Base-by-base conservation (phyloP, 225 moss, liverwort and hornwort species). In the Lunularia cruciata region DNA sequence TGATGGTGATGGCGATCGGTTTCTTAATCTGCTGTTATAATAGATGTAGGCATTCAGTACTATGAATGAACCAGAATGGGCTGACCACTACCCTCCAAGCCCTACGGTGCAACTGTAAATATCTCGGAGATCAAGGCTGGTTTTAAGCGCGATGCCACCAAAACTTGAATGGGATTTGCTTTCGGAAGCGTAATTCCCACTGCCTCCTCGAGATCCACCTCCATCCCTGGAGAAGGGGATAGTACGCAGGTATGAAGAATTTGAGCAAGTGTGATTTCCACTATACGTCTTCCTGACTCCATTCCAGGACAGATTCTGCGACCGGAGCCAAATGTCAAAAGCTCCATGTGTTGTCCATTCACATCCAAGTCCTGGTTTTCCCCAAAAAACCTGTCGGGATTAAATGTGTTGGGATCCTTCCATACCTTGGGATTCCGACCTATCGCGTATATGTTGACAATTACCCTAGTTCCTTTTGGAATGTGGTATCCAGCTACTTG, bases 171-270 rank as follows among this genome's bases (percentile, higher is more conserved):
- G 15, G 63, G 64, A 12, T 20, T 32, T 18, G 2, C 8, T 31
- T 60, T 73, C 0, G 28, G 36, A 4, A 54, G 25, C 11, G 63
- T 20, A 8, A 74, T 8, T 5, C 75, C 69, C 22, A 36, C 73
- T 6, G 16, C 30, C 72, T 76, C 78, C 19, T 63, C 25, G 48
- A 81, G 70, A 31, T 81, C 81, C 47, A 84, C 49, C 1, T 75
- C 64, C 47, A 49, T 45, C 4, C 37, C 72, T 8, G 18, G 30
- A 0, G 78, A 78, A 55, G 76, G 38, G 1, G 26, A 15, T 63
- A 69, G 72, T 54, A 75, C 61, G 11, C 78, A 84, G 65, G 70
- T 74, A 49, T 84, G 80, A 47, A 80, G 5, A 26, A 84, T 65
- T 53, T 74, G 80, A 3, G 74, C 80, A 1, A 84, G 67, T 13